Conservation (phyloP, 768 basidiomycete genomes). For the Ephemerocybe angulata region DNA sequence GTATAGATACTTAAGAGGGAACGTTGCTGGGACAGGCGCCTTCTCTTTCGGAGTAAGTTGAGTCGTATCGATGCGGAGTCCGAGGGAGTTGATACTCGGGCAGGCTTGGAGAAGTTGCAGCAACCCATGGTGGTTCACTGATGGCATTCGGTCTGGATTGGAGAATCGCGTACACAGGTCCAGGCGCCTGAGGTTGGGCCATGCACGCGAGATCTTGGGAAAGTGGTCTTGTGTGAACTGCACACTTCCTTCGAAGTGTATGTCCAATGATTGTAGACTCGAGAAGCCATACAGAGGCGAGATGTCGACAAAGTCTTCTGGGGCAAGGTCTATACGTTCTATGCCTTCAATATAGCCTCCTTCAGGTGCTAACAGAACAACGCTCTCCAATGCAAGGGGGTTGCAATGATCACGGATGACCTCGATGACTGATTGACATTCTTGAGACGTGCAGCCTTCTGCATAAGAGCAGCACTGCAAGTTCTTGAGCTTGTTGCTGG, state of each 20-base stretch:
- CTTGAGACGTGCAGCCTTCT: too few species aligned
- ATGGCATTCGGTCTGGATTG: neutral
- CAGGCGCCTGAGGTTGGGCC: neutral
- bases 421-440: neutral
- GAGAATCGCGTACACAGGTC: neutral
- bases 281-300: neutral
- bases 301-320: neutral
- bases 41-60: neutral
- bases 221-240: neutral
- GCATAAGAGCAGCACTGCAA: too few species aligned
- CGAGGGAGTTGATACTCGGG: neutral
- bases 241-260: neutral
- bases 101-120: neutral
- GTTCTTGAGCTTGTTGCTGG: neutral
- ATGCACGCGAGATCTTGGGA: neutral
- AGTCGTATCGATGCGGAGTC: neutral
- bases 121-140: neutral
- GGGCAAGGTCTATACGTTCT: neutral
- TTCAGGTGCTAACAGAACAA: neutral
- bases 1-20: neutral
- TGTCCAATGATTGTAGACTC: neutral
- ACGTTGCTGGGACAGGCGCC: neutral
- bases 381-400: too few species aligned
- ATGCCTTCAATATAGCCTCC: neutral
- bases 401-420: neutral